Evolutionary conservation across 352 stramenopile genomes (phyloP).

Genomic region (Globisporangium paddicum): DNA sequence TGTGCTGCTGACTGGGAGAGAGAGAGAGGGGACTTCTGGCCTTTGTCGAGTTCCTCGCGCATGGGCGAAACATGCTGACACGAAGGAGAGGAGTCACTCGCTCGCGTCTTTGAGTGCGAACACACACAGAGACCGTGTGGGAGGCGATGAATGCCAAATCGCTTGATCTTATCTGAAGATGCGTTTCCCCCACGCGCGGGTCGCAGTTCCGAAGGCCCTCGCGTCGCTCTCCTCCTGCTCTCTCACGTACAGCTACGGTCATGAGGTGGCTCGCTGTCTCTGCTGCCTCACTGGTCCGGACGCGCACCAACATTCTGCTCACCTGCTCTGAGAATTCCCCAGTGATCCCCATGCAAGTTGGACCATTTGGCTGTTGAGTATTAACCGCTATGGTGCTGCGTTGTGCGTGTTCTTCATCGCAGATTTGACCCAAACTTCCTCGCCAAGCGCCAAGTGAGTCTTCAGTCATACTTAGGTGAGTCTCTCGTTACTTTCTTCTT

Average conservation of each 20-base stretch:
- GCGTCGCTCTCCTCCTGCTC: conserved; percentile 3
- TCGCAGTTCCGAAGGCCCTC: conserved; percentile 9
- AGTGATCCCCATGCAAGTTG: background rate
- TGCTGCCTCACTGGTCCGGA: background rate
- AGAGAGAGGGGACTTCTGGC: background rate
- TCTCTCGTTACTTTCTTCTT: background rate
- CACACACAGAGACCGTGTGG: background rate
- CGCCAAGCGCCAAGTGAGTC: conserved; percentile 61
- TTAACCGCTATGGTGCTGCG: conserved; percentile 6
- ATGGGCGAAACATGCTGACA: conserved; percentile 8
- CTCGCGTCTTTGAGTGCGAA: background rate
- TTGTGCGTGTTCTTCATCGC: conserved; percentile 1
- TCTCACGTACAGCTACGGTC: background rate
- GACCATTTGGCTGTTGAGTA: background rate
- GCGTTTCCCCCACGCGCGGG: conserved; percentile 8
- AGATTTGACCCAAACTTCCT: conserved; percentile 86
- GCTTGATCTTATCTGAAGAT: conserved; percentile 87
- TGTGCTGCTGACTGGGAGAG: background rate
- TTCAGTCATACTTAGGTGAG: conserved; percentile 72
- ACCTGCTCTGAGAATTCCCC: conserved; percentile 31
- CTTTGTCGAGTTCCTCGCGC: conserved; percentile 25
- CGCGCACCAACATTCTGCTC: conserved; percentile 3
- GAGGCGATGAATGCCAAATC: conserved; percentile 75
- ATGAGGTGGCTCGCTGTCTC: background rate
- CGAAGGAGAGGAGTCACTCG: conserved; percentile 39